Conservation (phyloP, 2,329 filamentous ascomycete species). For the Botrytis sinoallii region DNA sequence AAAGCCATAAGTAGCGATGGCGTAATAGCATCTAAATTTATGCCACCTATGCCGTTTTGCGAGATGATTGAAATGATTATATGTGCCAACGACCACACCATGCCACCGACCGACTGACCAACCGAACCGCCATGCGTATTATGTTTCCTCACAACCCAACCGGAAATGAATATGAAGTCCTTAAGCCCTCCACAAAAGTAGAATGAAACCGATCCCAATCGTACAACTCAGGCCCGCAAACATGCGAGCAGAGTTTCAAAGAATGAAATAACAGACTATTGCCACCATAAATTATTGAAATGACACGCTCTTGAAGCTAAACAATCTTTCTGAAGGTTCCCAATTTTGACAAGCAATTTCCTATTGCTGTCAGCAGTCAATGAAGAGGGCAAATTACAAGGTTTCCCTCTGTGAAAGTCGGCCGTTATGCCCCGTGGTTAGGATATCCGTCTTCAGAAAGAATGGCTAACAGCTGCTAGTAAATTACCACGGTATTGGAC, state of each 20-base stretch:
- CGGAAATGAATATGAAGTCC: constrained; percentile 9
- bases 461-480: background rate
- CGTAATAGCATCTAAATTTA: constrained; percentile 1
- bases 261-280: constrained; percentile 3
- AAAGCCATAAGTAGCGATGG: background rate
- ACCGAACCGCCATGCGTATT: constrained; percentile 2
- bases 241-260: background rate
- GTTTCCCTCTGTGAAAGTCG: background rate
- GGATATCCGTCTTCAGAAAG: background rate
- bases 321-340: background rate
- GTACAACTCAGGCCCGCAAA: constrained; percentile 5
- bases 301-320: background rate
- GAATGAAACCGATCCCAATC: background rate
- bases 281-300: background rate
- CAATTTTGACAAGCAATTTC: background rate
- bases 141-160: background rate
- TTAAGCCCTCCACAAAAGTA: background rate
- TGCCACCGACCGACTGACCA: background rate
- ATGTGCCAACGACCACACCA: background rate
- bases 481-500: background rate
- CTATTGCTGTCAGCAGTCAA: background rate
- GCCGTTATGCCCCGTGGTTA: background rate
- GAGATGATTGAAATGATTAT: background rate
- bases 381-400: background rate
- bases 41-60: constrained; percentile 1